Conservation (phyloP, 2,329 filamentous ascomycete species). For the Tympanopsis confertula region DNA sequence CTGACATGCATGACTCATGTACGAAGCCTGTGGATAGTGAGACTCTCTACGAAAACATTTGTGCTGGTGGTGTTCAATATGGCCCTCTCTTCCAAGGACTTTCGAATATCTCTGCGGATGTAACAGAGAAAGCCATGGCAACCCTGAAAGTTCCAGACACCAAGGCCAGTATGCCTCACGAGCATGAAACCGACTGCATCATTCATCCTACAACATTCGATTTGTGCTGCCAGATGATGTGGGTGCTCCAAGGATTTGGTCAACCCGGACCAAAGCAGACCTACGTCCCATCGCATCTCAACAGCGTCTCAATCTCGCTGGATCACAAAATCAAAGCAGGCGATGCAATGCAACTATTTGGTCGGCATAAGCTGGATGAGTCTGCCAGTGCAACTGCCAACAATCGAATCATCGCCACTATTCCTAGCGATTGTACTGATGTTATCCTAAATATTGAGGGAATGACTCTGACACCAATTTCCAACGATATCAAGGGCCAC, state of each 20-base stretch:
- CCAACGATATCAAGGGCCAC: background rate
- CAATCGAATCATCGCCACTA: background rate
- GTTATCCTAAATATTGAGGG: background rate
- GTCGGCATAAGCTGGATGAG: background rate
- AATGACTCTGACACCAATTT: background rate
- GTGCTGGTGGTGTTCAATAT: background rate
- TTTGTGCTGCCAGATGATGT: background rate
- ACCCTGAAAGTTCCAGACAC: background rate
- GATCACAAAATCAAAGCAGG: background rate
- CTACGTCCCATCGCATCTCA: background rate
- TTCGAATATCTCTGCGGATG: background rate
- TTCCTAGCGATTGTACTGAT: background rate
- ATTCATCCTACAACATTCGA: background rate
- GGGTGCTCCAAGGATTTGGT: background rate
- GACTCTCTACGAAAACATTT: background rate
- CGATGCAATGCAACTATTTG: background rate
- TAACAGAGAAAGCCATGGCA: background rate
- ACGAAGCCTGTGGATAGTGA: background rate
- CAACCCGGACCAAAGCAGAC: background rate
- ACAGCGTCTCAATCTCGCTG: background rate
- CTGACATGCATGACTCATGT: background rate
- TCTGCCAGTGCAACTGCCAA: background rate
- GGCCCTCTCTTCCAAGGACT: background rate
- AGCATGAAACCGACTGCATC: background rate
- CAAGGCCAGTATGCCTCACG: background rate